Evolutionary conservation across 768 basidiomycete genomes (phyloP), one percentile per base, ranked within the genome.

Genomic region (Serendipita sp.): DNA sequence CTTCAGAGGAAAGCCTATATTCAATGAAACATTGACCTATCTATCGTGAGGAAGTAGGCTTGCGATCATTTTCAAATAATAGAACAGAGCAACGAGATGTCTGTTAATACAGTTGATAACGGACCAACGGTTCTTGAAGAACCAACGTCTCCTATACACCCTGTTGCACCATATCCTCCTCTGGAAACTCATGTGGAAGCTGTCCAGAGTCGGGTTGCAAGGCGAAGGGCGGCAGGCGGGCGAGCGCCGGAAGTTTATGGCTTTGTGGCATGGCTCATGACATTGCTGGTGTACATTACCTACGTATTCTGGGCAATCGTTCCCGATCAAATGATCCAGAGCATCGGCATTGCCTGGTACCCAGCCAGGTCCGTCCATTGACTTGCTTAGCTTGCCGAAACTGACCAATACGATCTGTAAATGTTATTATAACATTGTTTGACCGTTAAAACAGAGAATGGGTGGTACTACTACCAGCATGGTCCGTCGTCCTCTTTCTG

Each of bases 221-320:
- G 43, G 27, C 62, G 52, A 23, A 11, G 34, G 2, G 31, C 27
- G 62, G 71, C 75, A 66, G 81, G 81, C 66, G 86, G 83, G 71
- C 83, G 87, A 6, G 86, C 87, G 11, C 80, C 87, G 46, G 91
- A 93, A 74, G 86, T 91, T 69, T 91, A 91, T 68, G 91, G 91
- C n/a, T 93, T 92, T 71, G 88, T 87, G 3, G 88, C 87, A 15
- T 88, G 84, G 85, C 83, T 84, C 6, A 83, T 83, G 0, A 91
- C 91, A 0, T 83, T 81, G 62, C 73, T 91, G 31, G 73, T 83
- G 1, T 92, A 87, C 70, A 72, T 80, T 63, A 69, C 87, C 29
- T 91, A 87, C 71, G 69, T 91, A 37, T 74, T 91, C 3, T 93
- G 91, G 91, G 88, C 86, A 0, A 71, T 91, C 43, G 76, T 89